Base-by-base conservation (phyloP, 345 rosid species). In the Limnanthes douglasii region DNA sequence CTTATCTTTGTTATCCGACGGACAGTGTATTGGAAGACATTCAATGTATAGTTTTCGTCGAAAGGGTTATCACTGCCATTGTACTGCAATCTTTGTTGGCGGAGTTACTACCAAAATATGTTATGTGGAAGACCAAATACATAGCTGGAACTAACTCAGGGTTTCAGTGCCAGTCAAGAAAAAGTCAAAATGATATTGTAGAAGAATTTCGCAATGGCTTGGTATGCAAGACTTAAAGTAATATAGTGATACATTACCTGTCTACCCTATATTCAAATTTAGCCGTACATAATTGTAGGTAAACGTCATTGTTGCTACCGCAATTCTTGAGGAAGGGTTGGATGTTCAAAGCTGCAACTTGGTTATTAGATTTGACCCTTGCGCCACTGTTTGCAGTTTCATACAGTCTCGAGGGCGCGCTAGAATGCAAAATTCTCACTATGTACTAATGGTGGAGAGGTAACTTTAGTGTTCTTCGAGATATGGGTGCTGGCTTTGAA, bases 401-500 rank as follows among this genome's bases (percentile, higher is more conserved):
- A 90, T 90, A 43, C 98, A 90, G 63, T 84, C 98, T n/a, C 70
- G 90, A 15, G 98, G 98, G 40, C 94, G 95, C 49, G 98, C 98
- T 15, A 66, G 98, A 63, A 77, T 68, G 92, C 64, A 47, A 39
- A 62, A 77, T 53, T 84, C 95, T 2, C 92, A 84, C 15, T 90
- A 72, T 46, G 13, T 90, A 44, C 61, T 90, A 62, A 70, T 90
- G 79, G 67, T 90, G 51, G 32, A 66, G 34, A 72, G 64, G 95
- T 84, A 52, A 44, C 34, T 23, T 35, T 6, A 24, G 11, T 21
- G 0, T 40, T 7, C 48, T 5, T 11, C 20, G 31, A 9, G 17
- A n/a, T n/a, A n/a, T n/a, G n/a, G n/a, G n/a, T 23, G 11, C 43
- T 41, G 28, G 21, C 6, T 1, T 29, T 19, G 21, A 8, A 21